Evolutionary conservation across 495 filamentous ascomycete genomes (phyloP).

Genomic region (Massariosphaeria phaeospora): DNA sequence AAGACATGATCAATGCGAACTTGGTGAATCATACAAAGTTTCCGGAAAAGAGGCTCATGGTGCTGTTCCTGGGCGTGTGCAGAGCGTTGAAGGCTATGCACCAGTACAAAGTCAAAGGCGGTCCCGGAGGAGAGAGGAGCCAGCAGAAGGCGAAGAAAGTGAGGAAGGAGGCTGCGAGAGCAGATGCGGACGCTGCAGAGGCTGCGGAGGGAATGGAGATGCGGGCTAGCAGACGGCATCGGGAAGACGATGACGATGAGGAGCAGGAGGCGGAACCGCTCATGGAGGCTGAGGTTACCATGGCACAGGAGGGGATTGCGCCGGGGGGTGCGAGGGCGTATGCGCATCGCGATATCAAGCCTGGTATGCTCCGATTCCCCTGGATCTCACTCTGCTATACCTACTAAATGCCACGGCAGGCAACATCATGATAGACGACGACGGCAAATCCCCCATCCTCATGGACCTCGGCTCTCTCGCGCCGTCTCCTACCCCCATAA

Average conservation of each 20-base stretch:
- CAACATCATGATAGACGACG: conserved; percentile 94
- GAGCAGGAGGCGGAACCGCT: conserved; percentile 70
- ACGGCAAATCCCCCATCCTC: conserved; percentile 81
- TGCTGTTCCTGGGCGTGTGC: conserved; percentile 86
- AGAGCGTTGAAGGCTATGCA: conserved; percentile 85
- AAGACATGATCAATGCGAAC: conserved; percentile 98
- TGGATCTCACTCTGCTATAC: not conserved
- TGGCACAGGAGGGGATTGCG: conserved; percentile 63
- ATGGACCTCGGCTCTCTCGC: conserved; percentile 96
- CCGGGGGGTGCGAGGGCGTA: conserved; percentile 74
- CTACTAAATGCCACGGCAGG: conserved; percentile 46
- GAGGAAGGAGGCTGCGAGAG: conserved; percentile 54
- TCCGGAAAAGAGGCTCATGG: conserved; percentile 82
- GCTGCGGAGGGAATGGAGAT: conserved; percentile 51
- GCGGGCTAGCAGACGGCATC: conserved; percentile 37
- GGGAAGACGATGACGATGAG: conserved; percentile 56
- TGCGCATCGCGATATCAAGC: conserved; percentile 96
- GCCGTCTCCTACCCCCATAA: conserved; percentile 85
- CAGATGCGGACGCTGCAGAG: conserved; percentile 57
- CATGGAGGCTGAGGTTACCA: conserved; percentile 77
- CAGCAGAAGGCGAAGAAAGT: conserved; percentile 56
- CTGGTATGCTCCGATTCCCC: conserved; percentile 52
- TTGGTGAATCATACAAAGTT: conserved; percentile 94
- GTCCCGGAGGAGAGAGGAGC: conserved; percentile 49
- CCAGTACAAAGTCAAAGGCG: conserved; percentile 66